A percentile compares a stretch with the other conserved stretches of the same genome.
phyloP scores from a whole-genome alignment of 768 basidiomycete species.

The Boletus subparvulus region DNA sequence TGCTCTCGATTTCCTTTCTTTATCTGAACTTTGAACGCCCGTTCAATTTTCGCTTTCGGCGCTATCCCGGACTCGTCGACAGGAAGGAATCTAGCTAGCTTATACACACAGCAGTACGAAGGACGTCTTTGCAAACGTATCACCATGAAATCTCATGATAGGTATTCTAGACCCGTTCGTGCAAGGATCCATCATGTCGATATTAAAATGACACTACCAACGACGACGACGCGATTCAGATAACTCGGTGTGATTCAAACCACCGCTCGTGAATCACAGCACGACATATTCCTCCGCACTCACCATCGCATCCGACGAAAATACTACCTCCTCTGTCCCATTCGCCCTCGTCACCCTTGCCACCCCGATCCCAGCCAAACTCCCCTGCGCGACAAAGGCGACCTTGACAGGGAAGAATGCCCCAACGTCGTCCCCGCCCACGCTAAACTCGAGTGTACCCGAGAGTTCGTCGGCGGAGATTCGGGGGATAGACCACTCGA shows the following conservation, averaged over 20 bases:
- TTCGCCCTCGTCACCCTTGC: slow-evolving; percentile 54
- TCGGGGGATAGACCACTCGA: slow-evolving; percentile 81
- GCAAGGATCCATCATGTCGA: not conserved
- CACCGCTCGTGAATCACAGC: slow-evolving; percentile 29
- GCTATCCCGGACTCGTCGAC: not conserved
- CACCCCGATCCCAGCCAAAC: slow-evolving; percentile 74
- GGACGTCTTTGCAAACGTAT: not conserved
- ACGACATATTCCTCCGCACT: slow-evolving; percentile 58
- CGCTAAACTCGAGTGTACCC: slow-evolving; percentile 89
- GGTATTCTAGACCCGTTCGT: not conserved
- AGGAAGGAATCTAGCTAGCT: not conserved
- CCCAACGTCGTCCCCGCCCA: slow-evolving; percentile 77
- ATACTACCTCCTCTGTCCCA: slow-evolving; percentile 47
- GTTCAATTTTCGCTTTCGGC: not conserved
- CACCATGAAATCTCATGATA: not conserved
- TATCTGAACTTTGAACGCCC: not conserved
- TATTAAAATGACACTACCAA: not conserved
- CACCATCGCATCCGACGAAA: slow-evolving; percentile 57
- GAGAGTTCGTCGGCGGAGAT: slow-evolving; percentile 64
- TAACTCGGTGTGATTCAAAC: no score
- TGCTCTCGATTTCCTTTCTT: not conserved
- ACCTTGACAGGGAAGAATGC: slow-evolving; percentile 93
- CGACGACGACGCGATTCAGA: not conserved
- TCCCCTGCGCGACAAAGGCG: slow-evolving; percentile 76
- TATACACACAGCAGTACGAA: not conserved